Evolutionary conservation across 2,329 filamentous ascomycete genomes (phyloP), one percentile per base, ranked within the genome.

Genomic region (Cryphonectria japonica): DNA sequence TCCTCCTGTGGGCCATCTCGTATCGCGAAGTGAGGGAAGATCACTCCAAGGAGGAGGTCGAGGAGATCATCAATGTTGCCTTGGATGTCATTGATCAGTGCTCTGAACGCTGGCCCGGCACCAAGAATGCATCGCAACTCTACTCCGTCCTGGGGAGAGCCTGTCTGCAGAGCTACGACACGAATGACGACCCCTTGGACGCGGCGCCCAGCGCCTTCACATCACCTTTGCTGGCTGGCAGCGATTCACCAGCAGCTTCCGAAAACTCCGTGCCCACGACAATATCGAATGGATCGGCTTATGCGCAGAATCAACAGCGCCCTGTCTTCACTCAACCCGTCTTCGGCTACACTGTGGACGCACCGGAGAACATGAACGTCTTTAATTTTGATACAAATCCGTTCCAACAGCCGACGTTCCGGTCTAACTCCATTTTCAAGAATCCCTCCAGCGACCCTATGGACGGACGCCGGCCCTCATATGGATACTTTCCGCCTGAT

Each of bases 71-170:
- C 60, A 86, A 91, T 64, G 87, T 90, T 29, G 93, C 93, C 0
- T 84, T 98, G 71, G 91, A 95, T 67, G 92, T 93, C 5, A 91
- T 98, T 72, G 87, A 91, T 71, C 88, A 92, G 70, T 95, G 93
- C 70, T 92, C 93, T 0, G 92, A 95, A 77, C 88, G 95, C 72
- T 98, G 96, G 96, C 96, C 96, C 0, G 96, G 95, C 14, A 94
- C 95, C 1, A 88, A 91, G 54, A 92, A 94, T 22, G 94, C 95
- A 3, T 90, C 93, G 13, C 89, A 96, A 75, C 87, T 98, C 16
- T 98, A 98, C 78, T 86, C 88, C n/a, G 94, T 93, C 74, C 89
- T 99, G 66, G 91, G 95, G 64, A 89, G 88, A 71, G 94, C 95
- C 16, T 97, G 95, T 76, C 84, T 98, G 76, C 94, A 93, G 79